These are phyloP conservation scores for Wallacemonas sp. DNA, from an alignment of 208 protist genomes.

Conservation along the genomic window DNA sequence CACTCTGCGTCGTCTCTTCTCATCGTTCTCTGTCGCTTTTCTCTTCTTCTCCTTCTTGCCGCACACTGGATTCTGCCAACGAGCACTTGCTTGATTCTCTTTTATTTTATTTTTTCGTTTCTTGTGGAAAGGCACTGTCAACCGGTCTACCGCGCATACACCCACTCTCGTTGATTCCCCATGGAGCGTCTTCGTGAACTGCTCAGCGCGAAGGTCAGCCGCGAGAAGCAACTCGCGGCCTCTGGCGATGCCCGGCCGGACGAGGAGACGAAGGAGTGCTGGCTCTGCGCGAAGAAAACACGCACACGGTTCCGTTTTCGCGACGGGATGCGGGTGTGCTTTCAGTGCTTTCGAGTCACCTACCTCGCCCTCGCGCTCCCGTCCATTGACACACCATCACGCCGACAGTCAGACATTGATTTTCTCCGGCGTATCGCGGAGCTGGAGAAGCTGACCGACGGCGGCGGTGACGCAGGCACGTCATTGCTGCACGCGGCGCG, in stretches of 20 bases:
- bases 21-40: neutral
- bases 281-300: slow-evolving; percentile 48
- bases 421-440: slow-evolving; percentile 45
- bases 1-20: neutral
- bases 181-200: slow-evolving; percentile 30
- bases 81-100: slow-evolving; percentile 3
- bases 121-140: too few species aligned
- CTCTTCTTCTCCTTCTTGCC: slow-evolving; percentile 9
- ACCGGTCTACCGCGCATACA: slow-evolving; percentile 4
- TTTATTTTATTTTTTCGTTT: slow-evolving; percentile 17
- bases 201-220: slow-evolving; percentile 32
- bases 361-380: slow-evolving; percentile 52
- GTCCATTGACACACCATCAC: slow-evolving; percentile 41
- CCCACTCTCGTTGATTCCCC: too few species aligned
- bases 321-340: slow-evolving; percentile 55
- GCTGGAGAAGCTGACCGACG: slow-evolving; percentile 15
- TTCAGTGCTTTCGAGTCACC: slow-evolving; percentile 59
- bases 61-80: too few species aligned
- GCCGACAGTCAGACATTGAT: slow-evolving; percentile 32
- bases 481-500: neutral
- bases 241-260: neutral
- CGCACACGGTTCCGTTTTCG: slow-evolving; percentile 36
- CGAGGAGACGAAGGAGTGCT: slow-evolving; percentile 29
- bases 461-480: neutral
- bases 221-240: slow-evolving; percentile 23